Conservation (phyloP, 1,139 yeast genomes). For the Zhuliangozyma blackwelliae region DNA sequence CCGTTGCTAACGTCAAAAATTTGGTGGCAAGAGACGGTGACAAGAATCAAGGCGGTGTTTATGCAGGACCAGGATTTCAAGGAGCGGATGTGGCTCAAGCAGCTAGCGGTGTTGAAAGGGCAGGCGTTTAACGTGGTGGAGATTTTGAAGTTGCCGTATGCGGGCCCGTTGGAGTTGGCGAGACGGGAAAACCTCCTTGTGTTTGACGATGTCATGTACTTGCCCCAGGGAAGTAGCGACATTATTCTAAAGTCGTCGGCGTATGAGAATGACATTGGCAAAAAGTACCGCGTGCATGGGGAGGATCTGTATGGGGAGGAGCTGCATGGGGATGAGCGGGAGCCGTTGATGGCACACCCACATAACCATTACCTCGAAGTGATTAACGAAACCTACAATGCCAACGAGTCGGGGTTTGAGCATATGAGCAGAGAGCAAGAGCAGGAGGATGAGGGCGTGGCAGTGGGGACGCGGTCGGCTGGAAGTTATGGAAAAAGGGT, state of each 20-base stretch:
- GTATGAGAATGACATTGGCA: slow-evolving; percentile 6
- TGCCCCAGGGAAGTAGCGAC: slow-evolving; percentile 34
- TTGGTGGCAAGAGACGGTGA: slow-evolving; percentile 70
- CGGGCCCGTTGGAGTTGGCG: slow-evolving; percentile 67
- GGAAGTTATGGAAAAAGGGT: slow-evolving; percentile 35
- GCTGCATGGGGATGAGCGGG: slow-evolving; percentile 5
- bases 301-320: slow-evolving; percentile 3
- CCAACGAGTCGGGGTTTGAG: slow-evolving; percentile 11
- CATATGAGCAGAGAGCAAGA: slow-evolving; percentile 11
- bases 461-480: slow-evolving; percentile 6
- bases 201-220: slow-evolving; percentile 59
- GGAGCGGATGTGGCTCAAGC: slow-evolving; percentile 63
- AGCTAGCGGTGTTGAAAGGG: slow-evolving; percentile 70
- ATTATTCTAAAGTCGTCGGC: slow-evolving; percentile 5
- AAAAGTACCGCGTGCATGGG: slow-evolving; percentile 11
- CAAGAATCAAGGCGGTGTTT: slow-evolving; percentile 45
- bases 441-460: slow-evolving; percentile 5
- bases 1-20: slow-evolving; percentile 54
- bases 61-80: slow-evolving; percentile 59
- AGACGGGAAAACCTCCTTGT: slow-evolving; percentile 55
- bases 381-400: slow-evolving; percentile 3
- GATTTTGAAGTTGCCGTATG: slow-evolving; percentile 50
- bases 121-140: slow-evolving; percentile 78
- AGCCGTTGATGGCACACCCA: slow-evolving; percentile 4
- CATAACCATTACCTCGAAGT: slow-evolving; percentile 1